Conservation (phyloP, 1,139 yeast species). For the Arxiozyma telluris region DNA sequence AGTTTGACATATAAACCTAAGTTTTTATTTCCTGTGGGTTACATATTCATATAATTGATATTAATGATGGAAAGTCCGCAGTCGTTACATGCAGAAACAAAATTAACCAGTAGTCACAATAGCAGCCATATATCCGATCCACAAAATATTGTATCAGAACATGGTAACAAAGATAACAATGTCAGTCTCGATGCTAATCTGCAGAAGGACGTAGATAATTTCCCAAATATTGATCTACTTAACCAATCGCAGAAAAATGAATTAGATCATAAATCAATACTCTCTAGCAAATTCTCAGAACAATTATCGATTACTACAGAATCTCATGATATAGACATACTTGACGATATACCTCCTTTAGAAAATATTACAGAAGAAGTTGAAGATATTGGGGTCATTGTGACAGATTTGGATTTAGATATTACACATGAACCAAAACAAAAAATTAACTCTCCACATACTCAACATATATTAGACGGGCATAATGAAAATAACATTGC, state of each 20-base stretch:
- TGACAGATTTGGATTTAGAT: neutral
- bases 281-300: neutral
- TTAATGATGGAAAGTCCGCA: neutral
- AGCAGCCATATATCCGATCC: neutral
- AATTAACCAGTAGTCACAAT: neutral
- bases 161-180: neutral
- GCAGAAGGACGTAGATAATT: neutral
- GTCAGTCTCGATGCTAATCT: neutral
- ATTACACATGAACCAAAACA: neutral
- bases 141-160: neutral
- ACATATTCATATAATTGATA: neutral
- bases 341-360: conserved; percentile 2
- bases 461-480: neutral
- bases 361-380: neutral
- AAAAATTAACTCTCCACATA: neutral
- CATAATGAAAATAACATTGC: neutral
- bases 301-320: neutral
- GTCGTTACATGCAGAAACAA: neutral
- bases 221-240: neutral
- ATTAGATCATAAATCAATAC: neutral
- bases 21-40: neutral
- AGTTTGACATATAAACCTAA: neutral
- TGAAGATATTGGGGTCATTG: neutral
- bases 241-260: neutral
- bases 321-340: neutral